Evolutionary conservation across 202 grass and related monocot genomes (phyloP), one percentile per base, ranked within the genome.

Genomic region (Carex arenaria): DNA sequence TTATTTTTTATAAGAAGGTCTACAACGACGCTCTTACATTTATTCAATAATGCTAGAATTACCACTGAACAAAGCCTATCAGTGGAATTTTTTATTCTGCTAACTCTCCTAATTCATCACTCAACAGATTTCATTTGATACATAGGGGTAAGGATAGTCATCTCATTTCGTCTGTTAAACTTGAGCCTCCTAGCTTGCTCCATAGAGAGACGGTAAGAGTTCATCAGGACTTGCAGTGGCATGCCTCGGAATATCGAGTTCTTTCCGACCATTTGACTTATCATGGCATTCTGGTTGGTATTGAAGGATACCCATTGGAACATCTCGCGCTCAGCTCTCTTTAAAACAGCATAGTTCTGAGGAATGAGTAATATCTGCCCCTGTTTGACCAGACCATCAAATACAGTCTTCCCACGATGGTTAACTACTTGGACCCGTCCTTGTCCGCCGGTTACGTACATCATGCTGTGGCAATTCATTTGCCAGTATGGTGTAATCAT

Each of bases 201-300:
- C 64, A 56, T 84, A 7, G 74, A 88, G 17, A 88, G 60, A 5
- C 64, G 62, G 23, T 84, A 88, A 2, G 28, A 61, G 45, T 83
- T 78, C 52, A 81, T 43, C 1, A 86, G 53, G 7, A 89, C 87
- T 65, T 89, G 78, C 9, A 82, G 19, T 1, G 83, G 83, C 57
- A 77, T 36, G 11, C 63, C 40, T 18, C 34, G 8, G 0, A 85
- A 23, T 18, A 82, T 34, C 0, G 86, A 88, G 55, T 42, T 75
- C 55, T 81, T 88, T 14, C 82, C 75, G 5, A 84, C 74, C 1
- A 86, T 56, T 4, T 32, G 62, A 40, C 73, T 83, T 42, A 65
- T 86, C 80, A 84, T 86, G 45, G 88, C 84, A 56, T 84, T 68
- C 18, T 84, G 80, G 56, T 79, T 84, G 51, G 88, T 90, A 23